Evolutionary conservation across 2,329 filamentous ascomycete species (phyloP), one percentile per base, ranked within the genome.

Genomic region (Colletotrichum brevisporum): DNA sequence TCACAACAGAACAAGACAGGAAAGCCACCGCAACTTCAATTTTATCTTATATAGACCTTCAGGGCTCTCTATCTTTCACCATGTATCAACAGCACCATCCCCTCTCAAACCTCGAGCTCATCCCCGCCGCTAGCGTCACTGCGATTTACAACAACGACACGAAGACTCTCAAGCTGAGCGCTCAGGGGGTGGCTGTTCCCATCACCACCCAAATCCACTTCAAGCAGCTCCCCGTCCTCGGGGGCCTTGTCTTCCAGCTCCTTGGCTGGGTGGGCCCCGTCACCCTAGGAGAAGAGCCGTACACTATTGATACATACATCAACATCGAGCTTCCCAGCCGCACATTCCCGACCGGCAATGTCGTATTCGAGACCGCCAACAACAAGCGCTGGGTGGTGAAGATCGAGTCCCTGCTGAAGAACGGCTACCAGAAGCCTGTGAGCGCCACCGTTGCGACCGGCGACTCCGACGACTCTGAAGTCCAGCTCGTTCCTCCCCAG

Each of bases 391-490:
- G 36, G 36, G 36, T 26, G 3, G 53, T 56, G 31, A 24, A 56
- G 36, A 56, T 56, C 21, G n/a, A 56, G 39, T 13, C n/a, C 6
- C 53, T 56, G 4, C 18, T 56, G 5, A 56, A 56, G 18, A 43
- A 56, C 13, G 31, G 41, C 41, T 13, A 5, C 41, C 41, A 43
- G 16, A 43, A 43, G 41, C 41, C 18, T 2, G 36, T 43, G 53
- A 26, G n/a, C 12, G n/a, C 53, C 6, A 45, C 53, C 12, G 9
- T 16, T 3, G 53, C 6, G 4, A 24, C 36, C 15, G 39, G 13
- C 13, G 24, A 31, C 12, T 26, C n/a, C 5, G 39, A 57, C 9
- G 24, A n/a, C 13, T 39, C 54, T n/a, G 15, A 56, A 0, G 9
- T n/a, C 21, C 12, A 31, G 39, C 13, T 57, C n/a, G 24, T 57